Evolutionary conservation across 208 protist species (phyloP).

Genomic region (Crithidia mellificae): DNA sequence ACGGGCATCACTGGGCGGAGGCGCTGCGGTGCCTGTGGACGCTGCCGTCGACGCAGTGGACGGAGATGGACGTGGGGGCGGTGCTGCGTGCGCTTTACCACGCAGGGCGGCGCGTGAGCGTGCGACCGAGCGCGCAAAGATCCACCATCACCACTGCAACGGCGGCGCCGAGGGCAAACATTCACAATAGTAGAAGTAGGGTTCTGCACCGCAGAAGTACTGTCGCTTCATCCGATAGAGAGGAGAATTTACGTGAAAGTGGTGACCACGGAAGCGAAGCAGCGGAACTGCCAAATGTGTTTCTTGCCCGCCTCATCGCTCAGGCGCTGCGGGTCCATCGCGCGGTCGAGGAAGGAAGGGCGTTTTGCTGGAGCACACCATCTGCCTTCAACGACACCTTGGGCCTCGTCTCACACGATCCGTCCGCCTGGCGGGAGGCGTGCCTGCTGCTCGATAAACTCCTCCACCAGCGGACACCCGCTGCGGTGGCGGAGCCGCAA

Average conservation of each 20-base stretch:
- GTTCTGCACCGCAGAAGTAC: too few relatives aligned
- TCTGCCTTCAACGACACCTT: constrained; percentile 65
- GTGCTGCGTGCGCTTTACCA: constrained; percentile 54
- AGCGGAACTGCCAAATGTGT: constrained; percentile 1
- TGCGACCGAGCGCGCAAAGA: background rate
- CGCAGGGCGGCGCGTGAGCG: constrained; percentile 16
- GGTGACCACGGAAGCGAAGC: too few relatives aligned
- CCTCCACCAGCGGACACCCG: constrained; percentile 5
- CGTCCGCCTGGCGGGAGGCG: constrained; percentile 44
- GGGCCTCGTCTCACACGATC: constrained; percentile 39
- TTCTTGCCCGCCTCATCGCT: constrained; percentile 21
- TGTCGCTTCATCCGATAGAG: too few relatives aligned
- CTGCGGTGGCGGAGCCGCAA: background rate
- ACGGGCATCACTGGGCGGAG: constrained; percentile 30
- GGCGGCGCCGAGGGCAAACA: too few relatives aligned
- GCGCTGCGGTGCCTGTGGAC: constrained; percentile 38
- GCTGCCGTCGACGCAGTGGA: constrained; percentile 48
- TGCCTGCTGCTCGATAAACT: constrained; percentile 49
- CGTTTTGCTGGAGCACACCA: constrained; percentile 40
- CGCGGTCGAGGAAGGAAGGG: constrained; percentile 13
- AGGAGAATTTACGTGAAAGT: too few relatives aligned
- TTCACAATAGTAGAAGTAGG: too few relatives aligned
- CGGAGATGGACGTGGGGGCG: constrained; percentile 60
- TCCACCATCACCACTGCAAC: too few relatives aligned
- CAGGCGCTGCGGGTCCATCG: constrained; percentile 24